A percentile compares a stretch with the other conserved stretches of the same genome.
Conservation (phyloP, 129 eudicot species). For the Oenanthe sinensis region DNA sequence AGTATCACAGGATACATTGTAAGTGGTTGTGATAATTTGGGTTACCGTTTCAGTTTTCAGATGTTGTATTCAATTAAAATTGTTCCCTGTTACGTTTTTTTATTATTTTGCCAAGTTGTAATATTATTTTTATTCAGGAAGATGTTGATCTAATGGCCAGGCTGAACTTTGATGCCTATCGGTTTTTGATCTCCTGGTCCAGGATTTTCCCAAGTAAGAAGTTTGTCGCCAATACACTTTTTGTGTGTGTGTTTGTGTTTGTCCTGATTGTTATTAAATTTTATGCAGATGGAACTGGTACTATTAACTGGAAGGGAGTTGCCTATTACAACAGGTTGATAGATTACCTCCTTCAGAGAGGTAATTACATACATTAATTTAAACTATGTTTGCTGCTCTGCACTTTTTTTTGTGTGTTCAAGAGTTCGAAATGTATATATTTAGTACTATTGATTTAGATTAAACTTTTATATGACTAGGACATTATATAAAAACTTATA, state of each 20-base stretch:
- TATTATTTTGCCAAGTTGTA: too few species aligned
- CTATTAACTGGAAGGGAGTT: conserved; percentile 70
- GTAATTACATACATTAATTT: conserved; percentile 17
- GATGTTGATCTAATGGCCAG: conserved; percentile 72
- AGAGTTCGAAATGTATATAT: neutral
- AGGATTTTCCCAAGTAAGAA: conserved; percentile 70
- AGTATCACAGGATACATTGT: conserved; percentile 83
- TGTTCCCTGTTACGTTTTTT: neutral
- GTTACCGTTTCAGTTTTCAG: neutral
- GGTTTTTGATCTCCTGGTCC: conserved; percentile 89
- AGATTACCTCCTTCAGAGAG: conserved; percentile 63
- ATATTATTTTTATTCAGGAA: conserved; percentile 30
- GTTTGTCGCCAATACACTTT: neutral
- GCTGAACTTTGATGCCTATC: conserved; percentile 74
- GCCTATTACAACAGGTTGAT: conserved; percentile 72
- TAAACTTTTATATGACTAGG: neutral
- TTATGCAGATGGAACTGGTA: conserved; percentile 57
- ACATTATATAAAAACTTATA: too few species aligned
- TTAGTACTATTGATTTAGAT: neutral
- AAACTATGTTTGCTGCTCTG: neutral
- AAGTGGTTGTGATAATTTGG: neutral
- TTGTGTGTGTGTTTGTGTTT: neutral
- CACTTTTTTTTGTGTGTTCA: neutral
- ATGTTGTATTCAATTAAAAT: neutral
- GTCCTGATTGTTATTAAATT: neutral